Evolutionary conservation across 2,329 filamentous ascomycete genomes (phyloP).

Genomic region (Epichloe festucae): DNA sequence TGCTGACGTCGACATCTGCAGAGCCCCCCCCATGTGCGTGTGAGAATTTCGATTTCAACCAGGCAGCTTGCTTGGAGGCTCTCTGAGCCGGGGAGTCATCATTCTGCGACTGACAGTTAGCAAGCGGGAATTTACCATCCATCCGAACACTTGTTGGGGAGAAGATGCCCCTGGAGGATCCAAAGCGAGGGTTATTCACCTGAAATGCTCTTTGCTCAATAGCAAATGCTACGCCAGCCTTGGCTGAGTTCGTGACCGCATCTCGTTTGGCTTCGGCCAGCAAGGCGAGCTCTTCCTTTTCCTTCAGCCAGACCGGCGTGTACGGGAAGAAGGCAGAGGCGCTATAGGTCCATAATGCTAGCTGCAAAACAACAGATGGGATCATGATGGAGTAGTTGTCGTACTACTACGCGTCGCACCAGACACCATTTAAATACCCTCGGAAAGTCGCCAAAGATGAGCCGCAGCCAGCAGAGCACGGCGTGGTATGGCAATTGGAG

Average conservation of each 20-base stretch:
- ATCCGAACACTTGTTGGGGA: not conserved
- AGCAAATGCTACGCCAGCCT: conserved; percentile 24
- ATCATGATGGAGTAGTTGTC: conserved; percentile 25
- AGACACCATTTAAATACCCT: not conserved
- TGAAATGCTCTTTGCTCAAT: conserved; percentile 24
- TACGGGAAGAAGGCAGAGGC: conserved; percentile 37
- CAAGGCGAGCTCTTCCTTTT: conserved; percentile 13
- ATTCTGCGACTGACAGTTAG: conserved; percentile 1
- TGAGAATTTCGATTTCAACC: conserved; percentile 8
- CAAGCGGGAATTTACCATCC: conserved; percentile 13
- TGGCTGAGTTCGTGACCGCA: conserved; percentile 6
- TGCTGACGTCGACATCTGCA: not conserved
- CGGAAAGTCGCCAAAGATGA: not conserved
- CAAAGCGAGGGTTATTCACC: conserved; percentile 2
- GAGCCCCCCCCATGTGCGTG: not conserved
- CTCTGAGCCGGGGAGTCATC: conserved; percentile 1
- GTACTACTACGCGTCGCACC: not conserved
- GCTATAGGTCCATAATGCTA: conserved; percentile 34
- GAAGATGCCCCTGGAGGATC: not conserved
- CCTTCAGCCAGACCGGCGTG: conserved; percentile 23
- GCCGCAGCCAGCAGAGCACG: not conserved
- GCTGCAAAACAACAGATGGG: conserved; percentile 24
- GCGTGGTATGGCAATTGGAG: not conserved
- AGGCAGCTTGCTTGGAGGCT: conserved; percentile 8
- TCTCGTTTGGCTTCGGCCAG: conserved; percentile 13